These are phyloP conservation scores for Starmerella tilneyi DNA, from an alignment of 805 yeast species.

Conservation along the genomic window DNA sequence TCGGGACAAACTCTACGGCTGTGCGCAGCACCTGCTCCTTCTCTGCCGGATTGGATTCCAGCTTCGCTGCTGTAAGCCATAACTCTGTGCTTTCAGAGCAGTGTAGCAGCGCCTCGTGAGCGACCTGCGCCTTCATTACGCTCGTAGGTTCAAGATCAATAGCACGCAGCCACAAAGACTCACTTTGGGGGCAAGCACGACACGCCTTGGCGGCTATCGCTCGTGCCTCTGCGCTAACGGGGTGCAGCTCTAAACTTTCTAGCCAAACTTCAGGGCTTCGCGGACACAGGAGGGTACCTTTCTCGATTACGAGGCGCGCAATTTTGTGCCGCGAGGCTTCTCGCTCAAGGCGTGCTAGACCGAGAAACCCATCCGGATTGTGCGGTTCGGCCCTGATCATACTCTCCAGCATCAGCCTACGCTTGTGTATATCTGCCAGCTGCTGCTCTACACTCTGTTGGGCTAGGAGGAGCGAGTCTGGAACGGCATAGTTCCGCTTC, in stretches of 20 bases:
- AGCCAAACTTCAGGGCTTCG: slow-evolving; percentile 69
- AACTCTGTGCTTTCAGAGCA: slow-evolving; percentile 47
- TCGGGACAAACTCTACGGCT: slow-evolving; percentile 43
- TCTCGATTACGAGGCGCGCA: slow-evolving; percentile 55
- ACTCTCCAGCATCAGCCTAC: slow-evolving; percentile 52
- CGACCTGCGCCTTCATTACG: slow-evolving; percentile 43
- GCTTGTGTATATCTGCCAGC: slow-evolving; percentile 46
- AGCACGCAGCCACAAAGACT: slow-evolving; percentile 65
- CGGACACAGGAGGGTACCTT: slow-evolving; percentile 66
- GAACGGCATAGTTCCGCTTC: slow-evolving; percentile 70
- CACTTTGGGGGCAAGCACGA: slow-evolving; percentile 43
- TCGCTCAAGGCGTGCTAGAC: slow-evolving; percentile 70
- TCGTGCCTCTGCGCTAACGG: slow-evolving; percentile 37
- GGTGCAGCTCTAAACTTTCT: slow-evolving; percentile 59
- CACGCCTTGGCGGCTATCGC: slow-evolving; percentile 58
- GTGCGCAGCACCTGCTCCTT: slow-evolving; percentile 46
- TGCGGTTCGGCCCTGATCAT: slow-evolving; percentile 62
- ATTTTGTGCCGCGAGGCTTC: slow-evolving; percentile 43
- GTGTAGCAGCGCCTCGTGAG: slow-evolving; percentile 61
- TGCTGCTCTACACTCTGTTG: slow-evolving; percentile 35
- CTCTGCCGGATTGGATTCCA: slow-evolving; percentile 46
- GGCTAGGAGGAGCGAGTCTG: slow-evolving; percentile 49
- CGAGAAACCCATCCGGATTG: slow-evolving; percentile 74
- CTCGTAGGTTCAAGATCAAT: slow-evolving; percentile 51
- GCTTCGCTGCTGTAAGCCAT: slow-evolving; percentile 59